Conservation (phyloP, 2,329 filamentous ascomycete genomes). For the Nemania sp. region DNA sequence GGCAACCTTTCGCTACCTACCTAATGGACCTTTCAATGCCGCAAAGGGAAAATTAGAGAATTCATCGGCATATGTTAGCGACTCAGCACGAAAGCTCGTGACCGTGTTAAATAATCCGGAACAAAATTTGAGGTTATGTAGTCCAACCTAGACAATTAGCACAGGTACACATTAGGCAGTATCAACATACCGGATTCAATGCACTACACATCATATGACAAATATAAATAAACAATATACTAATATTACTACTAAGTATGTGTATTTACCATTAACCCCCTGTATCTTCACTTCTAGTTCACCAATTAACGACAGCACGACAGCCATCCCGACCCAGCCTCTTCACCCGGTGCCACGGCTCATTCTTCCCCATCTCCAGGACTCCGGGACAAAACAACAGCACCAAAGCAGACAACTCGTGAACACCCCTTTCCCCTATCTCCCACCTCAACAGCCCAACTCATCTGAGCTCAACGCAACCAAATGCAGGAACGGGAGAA, state of each 20-base stretch:
- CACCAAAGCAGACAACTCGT: background rate
- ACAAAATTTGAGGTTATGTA: no score
- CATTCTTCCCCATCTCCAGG: background rate
- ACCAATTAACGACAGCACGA: background rate
- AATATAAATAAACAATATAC: background rate
- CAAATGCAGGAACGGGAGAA: background rate
- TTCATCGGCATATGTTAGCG: no score
- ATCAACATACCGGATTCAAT: background rate
- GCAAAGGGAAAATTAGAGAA: no score
- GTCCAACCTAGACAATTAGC: no score
- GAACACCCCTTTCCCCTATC: background rate
- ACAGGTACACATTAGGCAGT: background rate
- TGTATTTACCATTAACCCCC: constrained; percentile 4
- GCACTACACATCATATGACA: background rate
- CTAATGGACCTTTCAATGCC: no score
- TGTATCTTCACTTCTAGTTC: background rate
- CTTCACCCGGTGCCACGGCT: background rate
- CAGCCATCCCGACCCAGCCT: background rate
- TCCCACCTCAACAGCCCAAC: background rate
- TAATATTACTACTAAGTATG: constrained; percentile 20
- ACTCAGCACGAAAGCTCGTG: no score
- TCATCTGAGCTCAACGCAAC: background rate
- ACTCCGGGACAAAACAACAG: no score
- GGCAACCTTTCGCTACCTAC: background rate
- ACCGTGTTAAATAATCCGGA: no score